Base-by-base conservation (phyloP, 352 stramenopile species). In the Thraustochytrium striatum region DNA sequence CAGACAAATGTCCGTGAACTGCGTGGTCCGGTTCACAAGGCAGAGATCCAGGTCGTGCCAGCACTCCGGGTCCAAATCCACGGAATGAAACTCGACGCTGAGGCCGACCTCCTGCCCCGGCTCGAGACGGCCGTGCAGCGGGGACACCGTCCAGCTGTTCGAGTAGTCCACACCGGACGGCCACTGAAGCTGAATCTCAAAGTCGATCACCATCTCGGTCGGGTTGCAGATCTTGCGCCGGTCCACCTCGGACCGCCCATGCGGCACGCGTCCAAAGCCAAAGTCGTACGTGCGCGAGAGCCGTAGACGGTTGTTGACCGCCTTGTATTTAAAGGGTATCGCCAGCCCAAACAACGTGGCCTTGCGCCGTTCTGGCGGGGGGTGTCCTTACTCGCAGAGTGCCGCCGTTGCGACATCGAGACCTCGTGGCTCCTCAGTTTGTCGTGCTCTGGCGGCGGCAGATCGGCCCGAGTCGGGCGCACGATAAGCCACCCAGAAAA, bases 31-130 rank as follows among this genome's bases (percentile, higher is more conserved):
- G 39, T 75, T 75, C 3, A 75, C 2, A 8, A 75, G 33, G 9
- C 39, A 30, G 25, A 75, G 19, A 8, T 75, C 65, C 61, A 75
- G 33, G 8, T 75, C 65, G 39, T 75, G 65, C 65, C 65, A 75
- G 41, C 50, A 32, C 16, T 61, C 52, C 39, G 21, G 21, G 52
- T 75, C 65, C 21, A 39, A 19, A 11, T 16, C 39, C 8, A 13
- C 11, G 13, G 65, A 16, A 7, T 19, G n/a, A 61, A 75, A 75
- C 16, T 61, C 16, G 41, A 75, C 36, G 11, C 36, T 3, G 16
- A 75, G 65, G 19, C 68, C 65, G 3, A 75, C 41, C 16, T 9
- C 3, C 16, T 16, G 16, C 1, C 65, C 65, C 38, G 65, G n/a
- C 16, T 3, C n/a, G 35, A 75, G 43, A 9, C 11, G 30, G 21